phyloP scores from a whole-genome alignment of 1,139 yeast genomes.

The Yamadazyma triangularis region DNA sequence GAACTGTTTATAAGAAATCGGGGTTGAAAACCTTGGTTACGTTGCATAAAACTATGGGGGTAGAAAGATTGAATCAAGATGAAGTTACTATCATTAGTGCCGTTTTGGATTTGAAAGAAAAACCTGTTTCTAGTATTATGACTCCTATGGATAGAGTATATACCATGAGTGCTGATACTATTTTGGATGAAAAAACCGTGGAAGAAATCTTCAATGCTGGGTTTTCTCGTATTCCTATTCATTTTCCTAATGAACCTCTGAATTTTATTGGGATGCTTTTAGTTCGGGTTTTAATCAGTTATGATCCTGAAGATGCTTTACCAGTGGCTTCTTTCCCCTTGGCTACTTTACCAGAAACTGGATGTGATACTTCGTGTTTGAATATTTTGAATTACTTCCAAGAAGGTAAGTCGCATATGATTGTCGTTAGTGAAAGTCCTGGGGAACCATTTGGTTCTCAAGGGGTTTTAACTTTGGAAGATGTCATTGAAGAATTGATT shows the following conservation, averaged over 20 bases:
- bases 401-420: constrained; percentile 98
- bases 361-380: constrained; percentile 85
- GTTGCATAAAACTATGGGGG: constrained; percentile 92
- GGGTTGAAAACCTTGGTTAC: constrained; percentile 93
- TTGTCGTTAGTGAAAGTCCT: constrained; percentile 80
- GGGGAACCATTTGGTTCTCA: constrained; percentile 85
- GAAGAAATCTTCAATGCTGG: constrained; percentile 93
- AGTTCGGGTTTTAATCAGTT: constrained; percentile 87
- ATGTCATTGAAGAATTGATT: constrained; percentile 93
- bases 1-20: constrained; percentile 87
- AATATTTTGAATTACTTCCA: constrained; percentile 94
- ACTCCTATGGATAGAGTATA: constrained; percentile 90
- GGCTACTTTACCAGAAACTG: constrained; percentile 94
- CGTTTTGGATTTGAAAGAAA: constrained; percentile 89
- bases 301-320: constrained; percentile 93
- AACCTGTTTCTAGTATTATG: constrained; percentile 83
- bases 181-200: constrained; percentile 79
- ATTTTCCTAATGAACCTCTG: constrained; percentile 81
- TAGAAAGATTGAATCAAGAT: constrained; percentile 85
- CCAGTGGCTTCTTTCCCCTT: constrained; percentile 93
- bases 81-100: constrained; percentile 96
- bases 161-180: constrained; percentile 80
- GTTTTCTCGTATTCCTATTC: constrained; percentile 93
- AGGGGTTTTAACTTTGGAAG: constrained; percentile 92
- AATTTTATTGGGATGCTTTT: constrained; percentile 94